A percentile compares a stretch with the other conserved stretches of the same genome.
These are phyloP conservation scores for Porphyra umbilicalis DNA, from an alignment of 31 red algal genomes.

Conservation along the genomic window DNA sequence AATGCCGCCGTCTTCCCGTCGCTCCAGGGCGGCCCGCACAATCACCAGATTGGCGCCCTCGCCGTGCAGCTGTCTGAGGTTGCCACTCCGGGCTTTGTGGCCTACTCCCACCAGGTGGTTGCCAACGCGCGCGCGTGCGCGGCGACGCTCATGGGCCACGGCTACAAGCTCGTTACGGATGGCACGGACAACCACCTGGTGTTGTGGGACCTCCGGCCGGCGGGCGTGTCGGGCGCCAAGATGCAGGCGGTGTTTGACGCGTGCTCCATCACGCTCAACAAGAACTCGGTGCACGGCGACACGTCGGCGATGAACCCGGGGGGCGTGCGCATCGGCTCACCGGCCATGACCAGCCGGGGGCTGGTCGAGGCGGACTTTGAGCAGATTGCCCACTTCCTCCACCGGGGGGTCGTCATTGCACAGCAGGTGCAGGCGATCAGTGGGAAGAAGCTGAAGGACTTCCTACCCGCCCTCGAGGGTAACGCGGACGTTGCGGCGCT, in stretches of 20 bases:
- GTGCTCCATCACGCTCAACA: slow-evolving; percentile 88
- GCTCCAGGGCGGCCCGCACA: slow-evolving; percentile 94
- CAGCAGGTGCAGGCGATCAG: slow-evolving; percentile 67
- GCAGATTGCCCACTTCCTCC: slow-evolving; percentile 80
- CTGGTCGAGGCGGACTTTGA: slow-evolving; percentile 64
- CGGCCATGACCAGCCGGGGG: slow-evolving; percentile 79
- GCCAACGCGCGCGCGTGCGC: slow-evolving; percentile 69
- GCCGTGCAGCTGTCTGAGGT: slow-evolving; percentile 81
- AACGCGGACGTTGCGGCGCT: slow-evolving; percentile 48
- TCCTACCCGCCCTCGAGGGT: slow-evolving; percentile 38
- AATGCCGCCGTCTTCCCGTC: slow-evolving; percentile 91
- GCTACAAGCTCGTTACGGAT: slow-evolving; percentile 83
- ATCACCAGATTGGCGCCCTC: slow-evolving; percentile 85
- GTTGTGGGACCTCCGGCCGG: slow-evolving; percentile 79
- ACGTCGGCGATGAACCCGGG: slow-evolving; percentile 68
- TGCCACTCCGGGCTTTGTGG: slow-evolving; percentile 39
- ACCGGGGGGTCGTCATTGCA: slow-evolving; percentile 69
- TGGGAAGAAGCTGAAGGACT: slow-evolving; percentile 88
- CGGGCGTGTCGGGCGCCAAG: slow-evolving; percentile 67
- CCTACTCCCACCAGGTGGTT: slow-evolving; percentile 71
- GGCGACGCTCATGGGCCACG: slow-evolving; percentile 45
- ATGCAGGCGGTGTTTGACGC: slow-evolving; percentile 76
- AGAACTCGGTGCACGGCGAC: slow-evolving; percentile 92
- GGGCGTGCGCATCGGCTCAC: slow-evolving; percentile 86
- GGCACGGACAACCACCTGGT: slow-evolving; percentile 97